Evolutionary conservation across 441 rosid species (phyloP).

Genomic region (Rhodomyrtus psidioides): DNA sequence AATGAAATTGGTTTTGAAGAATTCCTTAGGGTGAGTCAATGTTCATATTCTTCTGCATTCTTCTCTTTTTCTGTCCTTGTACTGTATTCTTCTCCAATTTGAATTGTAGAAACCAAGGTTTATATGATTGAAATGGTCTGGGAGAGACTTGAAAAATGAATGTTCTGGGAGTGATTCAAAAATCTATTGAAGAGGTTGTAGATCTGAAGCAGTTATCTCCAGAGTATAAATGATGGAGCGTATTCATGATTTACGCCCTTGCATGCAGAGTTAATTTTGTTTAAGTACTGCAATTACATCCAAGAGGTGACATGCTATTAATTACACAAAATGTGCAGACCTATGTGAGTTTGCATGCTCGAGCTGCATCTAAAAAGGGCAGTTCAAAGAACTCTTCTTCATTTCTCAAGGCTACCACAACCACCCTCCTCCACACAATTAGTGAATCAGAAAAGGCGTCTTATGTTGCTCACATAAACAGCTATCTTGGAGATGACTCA

Average conservation of each 20-base stretch:
- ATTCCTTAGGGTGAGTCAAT: slow-evolving; percentile 44
- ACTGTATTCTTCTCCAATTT: neutral
- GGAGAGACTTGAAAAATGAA: neutral
- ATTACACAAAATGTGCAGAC: slow-evolving; percentile 19
- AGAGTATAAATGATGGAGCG: neutral
- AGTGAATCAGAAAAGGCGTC: slow-evolving; percentile 59
- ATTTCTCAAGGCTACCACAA: slow-evolving; percentile 48
- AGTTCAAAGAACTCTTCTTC: slow-evolving; percentile 42
- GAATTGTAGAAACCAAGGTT: neutral
- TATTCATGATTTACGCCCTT: neutral
- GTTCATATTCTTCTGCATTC: neutral
- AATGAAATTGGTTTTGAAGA: slow-evolving; percentile 50
- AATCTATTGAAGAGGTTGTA: neutral
- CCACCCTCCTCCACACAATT: slow-evolving; percentile 54
- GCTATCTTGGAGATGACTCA: slow-evolving; percentile 57
- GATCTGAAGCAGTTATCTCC: neutral
- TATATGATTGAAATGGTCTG: neutral
- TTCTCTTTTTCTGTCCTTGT: neutral
- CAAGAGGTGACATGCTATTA: neutral
- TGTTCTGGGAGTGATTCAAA: neutral
- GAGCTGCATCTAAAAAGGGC: slow-evolving; percentile 43
- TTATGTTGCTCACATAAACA: slow-evolving; percentile 66
- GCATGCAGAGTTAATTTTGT: neutral
- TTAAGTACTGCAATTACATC: neutral
- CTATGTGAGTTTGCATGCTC: slow-evolving; percentile 42